Conservation (phyloP, 2,329 filamentous ascomycete genomes). For the Beauveria rudraprayagi region DNA sequence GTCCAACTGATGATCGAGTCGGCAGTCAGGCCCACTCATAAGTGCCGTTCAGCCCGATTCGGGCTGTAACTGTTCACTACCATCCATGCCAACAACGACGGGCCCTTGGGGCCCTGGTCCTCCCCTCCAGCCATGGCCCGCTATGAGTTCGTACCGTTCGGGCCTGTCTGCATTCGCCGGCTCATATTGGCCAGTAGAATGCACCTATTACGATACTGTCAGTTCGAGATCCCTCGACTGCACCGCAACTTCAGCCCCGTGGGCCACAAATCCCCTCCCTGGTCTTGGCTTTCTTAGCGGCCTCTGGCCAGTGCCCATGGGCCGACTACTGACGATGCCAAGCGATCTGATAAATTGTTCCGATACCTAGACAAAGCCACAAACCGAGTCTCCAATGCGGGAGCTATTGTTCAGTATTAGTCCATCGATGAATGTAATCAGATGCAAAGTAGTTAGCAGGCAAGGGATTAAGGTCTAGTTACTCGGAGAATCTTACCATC, state of each 20-base stretch:
- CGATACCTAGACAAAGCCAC: not conserved
- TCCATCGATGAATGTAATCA: not conserved
- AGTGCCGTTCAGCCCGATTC: constrained; percentile 9
- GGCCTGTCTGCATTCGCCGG: not conserved
- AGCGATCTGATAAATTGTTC: constrained; percentile 2
- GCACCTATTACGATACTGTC: no score
- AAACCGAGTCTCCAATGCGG: not conserved
- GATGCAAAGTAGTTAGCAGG: not conserved
- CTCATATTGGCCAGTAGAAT: no score
- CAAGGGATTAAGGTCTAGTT: no score
- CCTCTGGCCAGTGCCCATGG: not conserved
- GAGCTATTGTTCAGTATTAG: not conserved
- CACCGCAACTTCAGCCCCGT: not conserved
- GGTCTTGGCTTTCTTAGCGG: not conserved
- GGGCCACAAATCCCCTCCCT: not conserved
- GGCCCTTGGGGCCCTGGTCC: not conserved
- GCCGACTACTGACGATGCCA: not conserved
- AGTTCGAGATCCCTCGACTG: not conserved
- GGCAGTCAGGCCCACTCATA: not conserved
- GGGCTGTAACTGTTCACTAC: not conserved
- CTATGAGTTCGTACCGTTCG: not conserved
- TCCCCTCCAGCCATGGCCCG: not conserved
- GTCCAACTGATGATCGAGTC: not conserved
- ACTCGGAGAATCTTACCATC: not conserved
- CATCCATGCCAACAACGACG: not conserved